phyloP scores from a whole-genome alignment of 192 early-diverging fungal genomes.

The Podila epicladia region DNA sequence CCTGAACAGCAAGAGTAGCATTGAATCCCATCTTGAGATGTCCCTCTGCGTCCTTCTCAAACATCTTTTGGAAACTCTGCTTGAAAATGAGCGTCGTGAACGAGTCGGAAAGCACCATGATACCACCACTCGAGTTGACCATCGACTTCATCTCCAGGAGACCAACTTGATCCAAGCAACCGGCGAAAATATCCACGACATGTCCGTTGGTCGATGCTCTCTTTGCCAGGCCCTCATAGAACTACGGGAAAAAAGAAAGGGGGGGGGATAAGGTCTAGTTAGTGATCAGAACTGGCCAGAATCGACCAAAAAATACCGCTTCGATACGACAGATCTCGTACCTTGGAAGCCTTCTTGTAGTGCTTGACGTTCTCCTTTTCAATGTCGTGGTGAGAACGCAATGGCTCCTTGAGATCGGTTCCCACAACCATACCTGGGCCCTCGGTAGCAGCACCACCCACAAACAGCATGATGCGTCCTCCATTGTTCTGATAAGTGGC shows the following conservation, averaged over 20 bases:
- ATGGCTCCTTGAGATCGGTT: slow-evolving; percentile 90
- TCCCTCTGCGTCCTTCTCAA: slow-evolving; percentile 92
- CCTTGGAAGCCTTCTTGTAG: slow-evolving; percentile 93
- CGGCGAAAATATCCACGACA: slow-evolving; percentile 95
- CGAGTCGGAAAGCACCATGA: slow-evolving; percentile 95
- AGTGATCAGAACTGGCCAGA: neutral
- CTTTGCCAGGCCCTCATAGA: slow-evolving; percentile 90
- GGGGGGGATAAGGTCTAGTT: neutral
- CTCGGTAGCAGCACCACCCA: slow-evolving; percentile 93
- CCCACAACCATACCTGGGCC: slow-evolving; percentile 98
- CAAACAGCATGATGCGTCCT: slow-evolving; percentile 92
- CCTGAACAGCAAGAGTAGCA: slow-evolving; percentile 95
- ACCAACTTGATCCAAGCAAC: slow-evolving; percentile 97
- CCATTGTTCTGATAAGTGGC: slow-evolving; percentile 93
- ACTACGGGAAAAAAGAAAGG: slow-evolving; percentile 62
- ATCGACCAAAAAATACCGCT: neutral
- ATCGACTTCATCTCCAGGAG: slow-evolving; percentile 96
- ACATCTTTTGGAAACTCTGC: slow-evolving; percentile 95
- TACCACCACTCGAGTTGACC: slow-evolving; percentile 89
- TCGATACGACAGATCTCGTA: slow-evolving; percentile 17
- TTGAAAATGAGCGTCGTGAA: slow-evolving; percentile 98
- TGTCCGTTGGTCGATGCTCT: slow-evolving; percentile 90
- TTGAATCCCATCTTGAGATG: slow-evolving; percentile 97
- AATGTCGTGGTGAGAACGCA: slow-evolving; percentile 97
- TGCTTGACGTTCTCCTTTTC: slow-evolving; percentile 95